Conservation (phyloP, 164 flowering plant genomes). For the Nymphaea thermarum region DNA sequence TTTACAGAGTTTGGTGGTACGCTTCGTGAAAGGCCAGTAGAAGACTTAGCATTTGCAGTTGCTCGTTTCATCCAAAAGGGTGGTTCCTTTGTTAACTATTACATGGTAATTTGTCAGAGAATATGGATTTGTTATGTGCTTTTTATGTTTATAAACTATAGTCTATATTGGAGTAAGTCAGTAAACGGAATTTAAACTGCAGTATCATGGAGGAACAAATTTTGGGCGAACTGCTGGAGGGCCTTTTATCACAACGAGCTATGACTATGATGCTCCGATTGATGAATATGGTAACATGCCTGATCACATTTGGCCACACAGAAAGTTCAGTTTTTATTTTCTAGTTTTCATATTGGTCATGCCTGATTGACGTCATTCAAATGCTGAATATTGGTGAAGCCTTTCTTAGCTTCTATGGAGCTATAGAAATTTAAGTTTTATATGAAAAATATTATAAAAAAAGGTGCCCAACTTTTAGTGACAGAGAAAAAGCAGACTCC, state of each 20-base stretch:
- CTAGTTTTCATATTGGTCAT: not conserved
- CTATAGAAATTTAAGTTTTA: not conserved
- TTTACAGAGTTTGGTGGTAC: conserved; percentile 85
- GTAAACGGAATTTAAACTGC: conserved; percentile 3
- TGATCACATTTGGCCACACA: no score
- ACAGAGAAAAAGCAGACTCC: no score
- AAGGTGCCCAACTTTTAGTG: conserved; percentile 2
- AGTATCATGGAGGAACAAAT: conserved; percentile 99
- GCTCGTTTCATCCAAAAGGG: conserved; percentile 86
- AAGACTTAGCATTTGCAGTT: conserved; percentile 89
- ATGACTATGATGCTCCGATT: conserved; percentile 96
- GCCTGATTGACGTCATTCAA: not conserved
- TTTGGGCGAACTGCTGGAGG: conserved; percentile 98
- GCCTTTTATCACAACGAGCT: conserved; percentile 89
- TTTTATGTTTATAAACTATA: no score
- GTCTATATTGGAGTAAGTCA: not conserved
- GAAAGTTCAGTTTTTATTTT: not conserved
- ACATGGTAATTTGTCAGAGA: conserved; percentile 52
- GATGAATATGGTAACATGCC: conserved; percentile 85
- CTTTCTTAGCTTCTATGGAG: not conserved
- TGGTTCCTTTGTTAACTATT: conserved; percentile 80
- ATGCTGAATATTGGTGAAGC: not conserved
- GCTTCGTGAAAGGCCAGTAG: conserved; percentile 56
- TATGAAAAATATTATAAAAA: not conserved
- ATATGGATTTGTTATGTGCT: not conserved